Percentiles rank a stretch among this genome's conserved stretches.
phyloP scores from a whole-genome alignment of 202 grass and related monocot species.

The Carex arenaria region DNA sequence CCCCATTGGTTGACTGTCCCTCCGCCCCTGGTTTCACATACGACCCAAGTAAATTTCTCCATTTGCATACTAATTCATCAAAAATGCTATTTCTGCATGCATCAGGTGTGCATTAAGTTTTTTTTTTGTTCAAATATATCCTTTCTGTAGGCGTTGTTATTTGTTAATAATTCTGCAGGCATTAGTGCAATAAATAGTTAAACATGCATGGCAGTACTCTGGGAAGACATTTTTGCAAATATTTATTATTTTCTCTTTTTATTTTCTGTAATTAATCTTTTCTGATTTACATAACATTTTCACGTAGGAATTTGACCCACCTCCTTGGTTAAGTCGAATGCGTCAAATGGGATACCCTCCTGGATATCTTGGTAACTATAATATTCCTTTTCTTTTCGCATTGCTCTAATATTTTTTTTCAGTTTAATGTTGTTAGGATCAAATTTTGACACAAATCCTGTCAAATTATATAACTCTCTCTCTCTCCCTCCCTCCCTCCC shows the following conservation, averaged over 20 bases:
- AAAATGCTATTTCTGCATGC: conserved; percentile 18
- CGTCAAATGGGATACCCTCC: conserved; percentile 95
- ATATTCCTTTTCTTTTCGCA: neutral
- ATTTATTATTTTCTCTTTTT: neutral
- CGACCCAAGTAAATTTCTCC: neutral
- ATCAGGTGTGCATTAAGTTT: conserved; percentile 8
- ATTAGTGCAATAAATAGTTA: neutral
- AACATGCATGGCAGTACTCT: neutral
- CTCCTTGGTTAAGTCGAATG: conserved; percentile 93
- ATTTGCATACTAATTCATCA: neutral
- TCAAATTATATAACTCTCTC: conserved; percentile 5
- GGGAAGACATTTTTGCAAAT: neutral
- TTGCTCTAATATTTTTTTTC: neutral
- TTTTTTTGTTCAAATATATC: neutral
- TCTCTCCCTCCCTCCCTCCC: neutral
- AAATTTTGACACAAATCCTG: conserved; percentile 1
- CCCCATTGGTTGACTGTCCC: too few species aligned
- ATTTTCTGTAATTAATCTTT: conserved; percentile 3
- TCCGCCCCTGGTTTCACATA: neutral
- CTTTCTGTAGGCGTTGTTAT: neutral
- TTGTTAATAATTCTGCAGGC: neutral
- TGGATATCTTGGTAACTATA: conserved; percentile 80
- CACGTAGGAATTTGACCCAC: conserved; percentile 89
- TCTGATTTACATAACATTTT: conserved; percentile 16
- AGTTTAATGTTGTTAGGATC: neutral